Evolutionary conservation across 2,329 filamentous ascomycete species (phyloP).

Genomic region (Escovopsis sp.): DNA sequence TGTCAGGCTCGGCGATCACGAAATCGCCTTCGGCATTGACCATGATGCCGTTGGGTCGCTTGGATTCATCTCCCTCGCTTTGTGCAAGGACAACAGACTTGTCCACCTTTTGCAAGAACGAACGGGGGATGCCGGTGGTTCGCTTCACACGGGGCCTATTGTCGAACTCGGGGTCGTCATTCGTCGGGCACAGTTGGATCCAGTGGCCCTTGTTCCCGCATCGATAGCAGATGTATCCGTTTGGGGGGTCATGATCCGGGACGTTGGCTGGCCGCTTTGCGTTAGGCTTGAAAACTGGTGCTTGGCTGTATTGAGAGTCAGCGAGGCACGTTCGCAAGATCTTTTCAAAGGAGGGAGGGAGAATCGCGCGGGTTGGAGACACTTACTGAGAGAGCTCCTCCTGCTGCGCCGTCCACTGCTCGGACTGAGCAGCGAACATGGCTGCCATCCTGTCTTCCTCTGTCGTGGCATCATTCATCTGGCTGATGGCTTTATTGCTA

Average conservation of each 20-base stretch:
- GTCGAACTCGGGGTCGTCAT: constrained; percentile 92
- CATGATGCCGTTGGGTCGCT: constrained; percentile 83
- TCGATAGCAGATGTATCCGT: constrained; percentile 89
- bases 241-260: constrained; percentile 83
- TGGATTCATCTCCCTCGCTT: constrained; percentile 65
- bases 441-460: constrained; percentile 90
- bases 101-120: constrained; percentile 88
- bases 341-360: not conserved
- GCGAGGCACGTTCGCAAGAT: constrained; percentile 4
- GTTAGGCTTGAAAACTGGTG: constrained; percentile 43
- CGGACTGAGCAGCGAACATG: constrained; percentile 78
- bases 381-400: constrained; percentile 76
- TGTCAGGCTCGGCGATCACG: constrained; percentile 90
- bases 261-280: constrained; percentile 57
- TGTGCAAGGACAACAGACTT: constrained; percentile 65
- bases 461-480: constrained; percentile 66
- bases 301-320: constrained; percentile 35
- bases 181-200: constrained; percentile 97
- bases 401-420: constrained; percentile 86
- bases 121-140: constrained; percentile 90
- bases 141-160: constrained; percentile 86
- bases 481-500: constrained; percentile 40
- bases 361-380: not conserved
- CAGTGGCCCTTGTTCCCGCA: constrained; percentile 98
- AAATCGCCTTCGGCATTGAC: constrained; percentile 95